These are phyloP conservation scores for Plectosphaerella sp. DNA, from an alignment of 2,329 filamentous ascomycete genomes.

Conservation along the genomic window DNA sequence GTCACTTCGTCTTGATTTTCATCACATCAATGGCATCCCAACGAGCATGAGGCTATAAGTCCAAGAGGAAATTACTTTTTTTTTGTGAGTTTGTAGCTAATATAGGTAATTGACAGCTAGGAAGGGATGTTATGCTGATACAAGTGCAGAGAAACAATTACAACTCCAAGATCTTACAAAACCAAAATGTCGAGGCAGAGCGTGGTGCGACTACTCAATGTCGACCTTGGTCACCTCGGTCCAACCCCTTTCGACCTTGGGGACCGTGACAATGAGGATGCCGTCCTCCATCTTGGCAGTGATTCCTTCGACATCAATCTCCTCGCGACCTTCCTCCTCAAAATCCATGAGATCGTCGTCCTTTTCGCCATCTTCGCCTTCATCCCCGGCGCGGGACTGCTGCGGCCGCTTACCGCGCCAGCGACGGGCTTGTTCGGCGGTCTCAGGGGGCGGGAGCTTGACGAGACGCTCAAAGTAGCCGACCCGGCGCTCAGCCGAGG, in stretches of 20 bases:
- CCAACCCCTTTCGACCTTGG: constrained; percentile 65
- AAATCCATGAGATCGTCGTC: not conserved
- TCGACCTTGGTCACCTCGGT: constrained; percentile 59
- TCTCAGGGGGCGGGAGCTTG: constrained; percentile 44
- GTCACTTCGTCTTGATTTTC: no score
- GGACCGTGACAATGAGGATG: constrained; percentile 70
- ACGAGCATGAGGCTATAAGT: not conserved
- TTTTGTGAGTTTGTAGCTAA: not conserved
- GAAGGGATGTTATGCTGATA: not conserved
- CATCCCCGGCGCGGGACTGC: constrained; percentile 6
- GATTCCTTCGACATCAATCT: constrained; percentile 64
- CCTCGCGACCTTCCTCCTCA: constrained; percentile 43
- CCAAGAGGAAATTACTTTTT: not conserved
- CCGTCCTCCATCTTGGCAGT: constrained; percentile 76
- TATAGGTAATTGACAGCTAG: not conserved
- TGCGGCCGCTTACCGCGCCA: not conserved
- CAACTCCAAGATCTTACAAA: no score
- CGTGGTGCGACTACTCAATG: constrained; percentile 35
- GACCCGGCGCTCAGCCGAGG: constrained; percentile 63
- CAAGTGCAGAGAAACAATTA: not conserved
- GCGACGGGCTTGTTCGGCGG: not conserved
- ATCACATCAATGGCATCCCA: no score
- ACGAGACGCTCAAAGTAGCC: constrained; percentile 72
- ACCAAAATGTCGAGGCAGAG: not conserved
- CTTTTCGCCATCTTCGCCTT: constrained; percentile 42